Percentiles rank a stretch among this genome's conserved stretches.
These are phyloP conservation scores for Sordariomycetes sp. DNA, from an alignment of 2,329 filamentous ascomycete species.

Conservation along the genomic window DNA sequence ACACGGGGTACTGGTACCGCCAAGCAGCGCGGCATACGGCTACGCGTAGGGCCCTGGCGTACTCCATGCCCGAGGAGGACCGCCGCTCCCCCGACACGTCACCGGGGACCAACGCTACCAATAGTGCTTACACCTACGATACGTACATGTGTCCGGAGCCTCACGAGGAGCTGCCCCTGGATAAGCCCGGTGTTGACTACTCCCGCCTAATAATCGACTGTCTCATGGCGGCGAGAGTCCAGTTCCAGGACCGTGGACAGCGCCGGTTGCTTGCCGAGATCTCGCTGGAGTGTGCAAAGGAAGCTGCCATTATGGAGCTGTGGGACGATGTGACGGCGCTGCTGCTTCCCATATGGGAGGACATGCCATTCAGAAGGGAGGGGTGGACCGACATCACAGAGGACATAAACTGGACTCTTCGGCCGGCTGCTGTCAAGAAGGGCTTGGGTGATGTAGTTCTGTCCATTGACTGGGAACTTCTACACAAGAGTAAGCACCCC, in stretches of 20 bases:
- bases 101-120: constrained; percentile 31
- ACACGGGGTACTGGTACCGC: constrained; percentile 58
- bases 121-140: constrained; percentile 48
- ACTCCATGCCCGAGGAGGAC: constrained; percentile 48
- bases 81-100: constrained; percentile 37
- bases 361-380: constrained; percentile 43
- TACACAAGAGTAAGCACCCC: constrained; percentile 42
- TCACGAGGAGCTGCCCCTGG: constrained; percentile 45
- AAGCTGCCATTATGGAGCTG: constrained; percentile 35
- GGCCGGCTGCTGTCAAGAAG: constrained; percentile 41
- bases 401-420: constrained; percentile 50
- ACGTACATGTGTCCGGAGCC: constrained; percentile 57
- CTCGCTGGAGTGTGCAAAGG: constrained; percentile 44
- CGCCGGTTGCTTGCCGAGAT: constrained; percentile 43
- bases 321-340: constrained; percentile 45
- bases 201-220: constrained; percentile 41
- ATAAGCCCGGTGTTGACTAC: constrained; percentile 42
- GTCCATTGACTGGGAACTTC: constrained; percentile 54
- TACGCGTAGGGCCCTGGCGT: constrained; percentile 41
- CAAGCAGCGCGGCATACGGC: constrained; percentile 46
- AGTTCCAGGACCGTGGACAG: constrained; percentile 45
- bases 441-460: constrained; percentile 46
- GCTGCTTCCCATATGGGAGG: constrained; percentile 46
- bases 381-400: constrained; percentile 51
- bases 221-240: constrained; percentile 36